Conservation (phyloP, 1,139 yeast species). For the Candida labiduridarum region DNA sequence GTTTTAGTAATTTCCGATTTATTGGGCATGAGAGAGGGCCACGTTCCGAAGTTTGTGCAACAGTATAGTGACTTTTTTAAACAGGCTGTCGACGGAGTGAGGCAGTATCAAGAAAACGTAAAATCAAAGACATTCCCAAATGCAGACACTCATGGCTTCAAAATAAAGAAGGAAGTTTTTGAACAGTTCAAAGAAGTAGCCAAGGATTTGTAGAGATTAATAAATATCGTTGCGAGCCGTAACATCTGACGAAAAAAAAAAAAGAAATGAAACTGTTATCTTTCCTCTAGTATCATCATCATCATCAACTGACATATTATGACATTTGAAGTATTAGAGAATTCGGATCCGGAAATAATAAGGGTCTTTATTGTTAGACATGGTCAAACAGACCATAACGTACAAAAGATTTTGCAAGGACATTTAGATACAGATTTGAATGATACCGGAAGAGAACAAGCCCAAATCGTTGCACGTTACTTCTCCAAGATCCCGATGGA, state of each 20-base stretch:
- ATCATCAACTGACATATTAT: constrained; percentile 15
- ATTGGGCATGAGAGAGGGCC: constrained; percentile 65
- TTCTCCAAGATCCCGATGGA: constrained; percentile 48
- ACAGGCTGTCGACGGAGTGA: constrained; percentile 54
- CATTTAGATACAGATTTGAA: constrained; percentile 67
- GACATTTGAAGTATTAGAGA: constrained; percentile 34
- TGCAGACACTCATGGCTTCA: constrained; percentile 64
- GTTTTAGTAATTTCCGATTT: constrained; percentile 86
- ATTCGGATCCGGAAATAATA: constrained; percentile 39
- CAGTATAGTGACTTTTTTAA: constrained; percentile 58
- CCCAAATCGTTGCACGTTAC: constrained; percentile 48
- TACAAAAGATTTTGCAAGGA: constrained; percentile 70
- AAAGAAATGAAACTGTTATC: background rate
- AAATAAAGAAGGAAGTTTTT: constrained; percentile 67
- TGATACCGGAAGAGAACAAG: constrained; percentile 58
- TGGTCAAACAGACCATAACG: constrained; percentile 79
- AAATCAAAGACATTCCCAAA: constrained; percentile 58
- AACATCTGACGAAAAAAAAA: constrained; percentile 2
- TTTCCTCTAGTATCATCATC: constrained; percentile 1
- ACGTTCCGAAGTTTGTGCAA: constrained; percentile 75
- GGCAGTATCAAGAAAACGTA: constrained; percentile 62
- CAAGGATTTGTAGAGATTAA: constrained; percentile 5
- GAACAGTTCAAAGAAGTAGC: constrained; percentile 40
- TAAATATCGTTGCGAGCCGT: background rate
- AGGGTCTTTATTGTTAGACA: constrained; percentile 71